Evolutionary conservation across 352 stramenopile species (phyloP).

Genomic region (Phytophthora europaea): DNA sequence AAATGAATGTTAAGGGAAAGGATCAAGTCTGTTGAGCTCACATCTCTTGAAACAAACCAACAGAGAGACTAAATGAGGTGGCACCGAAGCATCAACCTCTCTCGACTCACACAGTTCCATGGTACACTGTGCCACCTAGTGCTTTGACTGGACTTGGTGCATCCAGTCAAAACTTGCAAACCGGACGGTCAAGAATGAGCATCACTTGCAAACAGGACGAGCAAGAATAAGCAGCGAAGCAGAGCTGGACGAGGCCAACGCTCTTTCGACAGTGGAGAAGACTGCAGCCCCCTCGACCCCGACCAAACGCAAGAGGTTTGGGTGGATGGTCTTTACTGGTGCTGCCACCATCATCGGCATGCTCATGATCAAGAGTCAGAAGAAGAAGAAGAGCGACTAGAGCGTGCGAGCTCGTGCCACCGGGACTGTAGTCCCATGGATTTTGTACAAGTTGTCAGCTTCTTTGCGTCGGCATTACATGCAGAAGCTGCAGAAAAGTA

Average conservation of each 20-base stretch:
- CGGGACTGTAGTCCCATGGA: too few relatives aligned
- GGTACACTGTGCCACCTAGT: neutral
- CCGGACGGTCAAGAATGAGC: neutral
- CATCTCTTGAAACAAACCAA: neutral
- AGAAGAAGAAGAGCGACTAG: too few relatives aligned
- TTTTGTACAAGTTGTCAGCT: too few relatives aligned
- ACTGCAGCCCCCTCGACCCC: neutral
- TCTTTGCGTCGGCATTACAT: too few relatives aligned
- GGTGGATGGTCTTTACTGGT: too few relatives aligned
- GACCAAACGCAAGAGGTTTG: neutral
- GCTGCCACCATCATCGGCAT: too few relatives aligned
- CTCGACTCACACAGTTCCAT: neutral
- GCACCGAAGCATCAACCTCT: neutral
- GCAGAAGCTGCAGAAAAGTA: too few relatives aligned
- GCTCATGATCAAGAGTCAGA: too few relatives aligned
- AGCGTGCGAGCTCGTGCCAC: too few relatives aligned
- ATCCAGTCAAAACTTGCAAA: neutral
- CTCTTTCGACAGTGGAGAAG: neutral
- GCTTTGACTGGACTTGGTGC: neutral
- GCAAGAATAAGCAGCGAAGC: too few relatives aligned
- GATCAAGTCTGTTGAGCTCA: neutral
- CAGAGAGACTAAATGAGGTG: neutral
- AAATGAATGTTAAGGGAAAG: neutral
- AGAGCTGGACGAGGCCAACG: too few relatives aligned
- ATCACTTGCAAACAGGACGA: neutral